Evolutionary conservation across 768 basidiomycete genomes (phyloP), one percentile per base, ranked within the genome.

Genomic region (Mrakia frigida): DNA sequence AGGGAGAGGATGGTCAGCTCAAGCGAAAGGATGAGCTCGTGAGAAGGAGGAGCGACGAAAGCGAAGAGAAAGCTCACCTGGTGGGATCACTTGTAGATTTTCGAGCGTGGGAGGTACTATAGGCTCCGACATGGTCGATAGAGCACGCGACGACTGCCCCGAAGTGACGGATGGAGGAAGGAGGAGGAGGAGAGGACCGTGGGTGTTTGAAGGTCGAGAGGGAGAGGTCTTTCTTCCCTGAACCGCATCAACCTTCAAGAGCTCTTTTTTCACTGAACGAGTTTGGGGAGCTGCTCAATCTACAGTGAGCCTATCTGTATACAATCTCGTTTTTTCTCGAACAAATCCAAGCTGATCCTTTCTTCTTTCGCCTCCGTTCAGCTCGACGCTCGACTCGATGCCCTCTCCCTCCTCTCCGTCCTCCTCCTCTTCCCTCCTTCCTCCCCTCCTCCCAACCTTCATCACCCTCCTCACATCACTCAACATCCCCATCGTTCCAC

Each of bases 41-140:
- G 63, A 11, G 31, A 35, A 37, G 35, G 37, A 39, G 25, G 13
- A 23, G 16, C 6, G 25, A 35, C 61, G 28, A 10, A 21, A 37
- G 61, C 33, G 65, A 68, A 21, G 37, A 37, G 23, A 6, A 25
- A n/a, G 23, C 65, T 68, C 37, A 68, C 65, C 37, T 25, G 37
- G 25, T 11, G 65, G 65, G 39, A 68, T 68, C 21, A 43, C 65
- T n/a, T 68, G 65, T 18, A 68, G 35, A n/a, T 68, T 68, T 18
- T 68, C 65, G 25, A 68, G 37, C 21, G 65, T 68, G 25, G 65
- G 65, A 43, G 65, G 35, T 9, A 39, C 37, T 1, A 68, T 68
- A 25, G 37, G 25, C 35, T 68, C 65, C 35, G 65, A 25, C 65
- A 68, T 68, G 65, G 25, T 25, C 21, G 35, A 37, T 21, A 5